Base-by-base conservation (phyloP, 129 eudicot genomes). In the Sambucus nigra region DNA sequence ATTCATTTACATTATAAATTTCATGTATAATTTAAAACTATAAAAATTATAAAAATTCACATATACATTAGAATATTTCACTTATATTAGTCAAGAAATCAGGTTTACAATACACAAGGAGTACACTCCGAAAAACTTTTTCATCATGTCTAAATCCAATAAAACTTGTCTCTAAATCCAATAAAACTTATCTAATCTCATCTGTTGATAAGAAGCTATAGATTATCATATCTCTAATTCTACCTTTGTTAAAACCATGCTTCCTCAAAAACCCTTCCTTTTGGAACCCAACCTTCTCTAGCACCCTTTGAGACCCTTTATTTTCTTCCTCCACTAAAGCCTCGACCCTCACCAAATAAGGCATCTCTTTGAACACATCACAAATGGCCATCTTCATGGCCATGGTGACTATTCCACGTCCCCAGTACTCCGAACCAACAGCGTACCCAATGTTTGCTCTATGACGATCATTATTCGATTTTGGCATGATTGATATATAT, bases 251-350 rank as follows among this genome's bases (percentile, higher is more conserved):
- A 46, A 63, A 73, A 9, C 80, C 82, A 74, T 74, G 80, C 55
- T 81, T 81, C 73, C 86, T 80, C 66, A 86, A 48, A 14, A 75
- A 60, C 14, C 95, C 95, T 70, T 85, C 91, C 55, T 31, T 76
- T 23, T 5, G 41, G 61, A 78, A 78, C 32, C 92, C 91, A 40
- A 67, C 80, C 49, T 81, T 84, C 50, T 72, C 89, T 38, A 84
- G 51, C 47, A 73, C 86, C 78, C 76, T 84, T 21, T 73, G 81
- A 42, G 88, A 84, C 67, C 75, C 86, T 41, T 16, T 47, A 28
- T 84, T 84, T 48, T 71, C 73, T 25, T 64, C 66, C 46, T 84
- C 86, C 55, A 80, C 86, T 67, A 84, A 57, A 32, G 80, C 89
- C 61, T 80, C 94, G 17, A 80, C 22, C 73, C 94, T 84, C 54